Base-by-base conservation (phyloP, 352 stramenopile species). In the Phytophthora europaea region DNA sequence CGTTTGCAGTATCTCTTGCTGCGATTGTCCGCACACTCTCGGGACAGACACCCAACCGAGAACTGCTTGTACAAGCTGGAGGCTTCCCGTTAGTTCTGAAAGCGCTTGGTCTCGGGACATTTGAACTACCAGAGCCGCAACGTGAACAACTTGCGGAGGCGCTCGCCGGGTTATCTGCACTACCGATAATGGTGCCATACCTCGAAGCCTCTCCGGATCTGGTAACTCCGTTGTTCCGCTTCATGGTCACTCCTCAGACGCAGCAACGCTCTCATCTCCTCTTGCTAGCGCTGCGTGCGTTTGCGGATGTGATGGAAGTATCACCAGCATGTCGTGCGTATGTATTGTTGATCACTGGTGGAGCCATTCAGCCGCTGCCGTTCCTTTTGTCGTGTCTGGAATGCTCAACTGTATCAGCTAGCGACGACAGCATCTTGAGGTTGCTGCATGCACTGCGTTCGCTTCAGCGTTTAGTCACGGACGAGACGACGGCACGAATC, bases 391-490 rank as follows among this genome's bases (percentile, higher is more conserved):
- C 76, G 20, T 87, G 83, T 61, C 79, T 92, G 20, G 69, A 73
- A 4, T 77, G 82, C 23, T 75, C 67, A 4, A 48, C 59, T 66
- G 7, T 59, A 68, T 54, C 40, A 53, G 38, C 28, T 38, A 72
- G 31, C 18, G 55, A 69, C 10, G 72, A 75, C n/a, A 63, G 47
- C 18, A 65, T 66, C 9, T 76, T 80, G 43, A 80, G 78, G 54
- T 31, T 92, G 6, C 65, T 80, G 28, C 84, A 82, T 23, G 68
- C 82, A 0, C 85, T 92, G 70, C 80, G 80, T 22, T 71, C 72
- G 2, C 71, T 93, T 6, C 73, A 88, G 54, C 89, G 83, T 40
- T 68, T 93, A 20, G 88, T 85, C 10, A 90, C 75, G 23, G 84
- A 93, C n/a, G 58, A 82, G 10, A 63, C 82, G 61, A 79, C 84